Evolutionary conservation across 441 rosid genomes (phyloP).

Genomic region (Adansonia rubrostipa): DNA sequence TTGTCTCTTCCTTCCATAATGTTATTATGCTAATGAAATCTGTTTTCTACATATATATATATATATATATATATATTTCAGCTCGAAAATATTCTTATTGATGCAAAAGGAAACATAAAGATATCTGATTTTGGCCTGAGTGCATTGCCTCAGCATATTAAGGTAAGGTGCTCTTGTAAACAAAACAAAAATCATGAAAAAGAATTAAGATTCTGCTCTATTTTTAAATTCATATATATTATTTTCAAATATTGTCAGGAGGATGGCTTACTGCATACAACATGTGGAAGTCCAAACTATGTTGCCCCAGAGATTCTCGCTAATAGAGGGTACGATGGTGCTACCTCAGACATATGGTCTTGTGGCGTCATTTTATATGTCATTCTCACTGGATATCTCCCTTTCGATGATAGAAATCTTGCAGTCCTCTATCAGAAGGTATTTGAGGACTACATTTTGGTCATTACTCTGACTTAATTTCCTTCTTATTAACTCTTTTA

Average conservation of each 20-base stretch:
- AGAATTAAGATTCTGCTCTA: background rate
- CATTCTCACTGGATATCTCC: constrained; percentile 79
- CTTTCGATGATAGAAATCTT: constrained; percentile 89
- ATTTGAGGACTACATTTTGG: background rate
- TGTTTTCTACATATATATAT: background rate
- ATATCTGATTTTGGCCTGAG: constrained; percentile 95
- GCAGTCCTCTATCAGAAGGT: constrained; percentile 94
- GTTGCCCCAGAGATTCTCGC: constrained; percentile 89
- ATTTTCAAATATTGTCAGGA: constrained; percentile 45
- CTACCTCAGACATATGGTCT: constrained; percentile 91
- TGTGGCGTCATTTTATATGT: constrained; percentile 93
- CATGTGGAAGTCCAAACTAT: constrained; percentile 94
- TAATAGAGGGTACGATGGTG: constrained; percentile 86
- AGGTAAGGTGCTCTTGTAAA: constrained; percentile 47
- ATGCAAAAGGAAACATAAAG: constrained; percentile 78
- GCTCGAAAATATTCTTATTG: constrained; percentile 90
- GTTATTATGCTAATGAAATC: background rate
- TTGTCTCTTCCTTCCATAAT: background rate
- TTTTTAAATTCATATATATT: background rate
- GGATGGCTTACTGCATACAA: constrained; percentile 89
- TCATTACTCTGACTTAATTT: background rate
- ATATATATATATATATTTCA: constrained; percentile 30
- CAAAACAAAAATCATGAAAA: background rate
- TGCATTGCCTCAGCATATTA: constrained; percentile 87
- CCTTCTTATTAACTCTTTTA: background rate